Evolutionary conservation across 768 basidiomycete species (phyloP).

Genomic region (Kwoniella mangroviensis): DNA sequence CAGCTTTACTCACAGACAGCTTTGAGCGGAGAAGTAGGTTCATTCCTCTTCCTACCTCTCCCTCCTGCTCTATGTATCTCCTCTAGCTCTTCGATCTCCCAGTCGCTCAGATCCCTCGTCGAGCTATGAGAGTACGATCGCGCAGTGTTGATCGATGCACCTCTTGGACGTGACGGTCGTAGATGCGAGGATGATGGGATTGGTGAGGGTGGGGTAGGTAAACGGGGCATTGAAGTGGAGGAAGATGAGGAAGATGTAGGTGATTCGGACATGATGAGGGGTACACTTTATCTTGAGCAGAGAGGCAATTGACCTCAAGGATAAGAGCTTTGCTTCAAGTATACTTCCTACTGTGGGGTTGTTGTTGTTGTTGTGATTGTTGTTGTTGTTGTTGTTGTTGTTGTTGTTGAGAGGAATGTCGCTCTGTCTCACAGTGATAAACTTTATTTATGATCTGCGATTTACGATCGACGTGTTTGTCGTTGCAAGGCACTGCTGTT

Average conservation of each 20-base stretch:
- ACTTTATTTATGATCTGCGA: neutral
- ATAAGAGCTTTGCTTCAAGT: too few species aligned
- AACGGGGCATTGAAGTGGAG: conserved; percentile 1
- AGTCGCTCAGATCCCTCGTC: conserved; percentile 13
- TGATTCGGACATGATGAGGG: neutral
- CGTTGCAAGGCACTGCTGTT: neutral
- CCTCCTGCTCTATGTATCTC: conserved; percentile 9
- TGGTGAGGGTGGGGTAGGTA: conserved; percentile 7
- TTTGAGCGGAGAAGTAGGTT: conserved; percentile 45
- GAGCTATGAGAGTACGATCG: conserved; percentile 15
- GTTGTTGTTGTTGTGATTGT: too few species aligned
- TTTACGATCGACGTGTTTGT: conserved; percentile 5
- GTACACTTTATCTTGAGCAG: neutral
- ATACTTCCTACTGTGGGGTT: too few species aligned
- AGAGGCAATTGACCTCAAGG: too few species aligned
- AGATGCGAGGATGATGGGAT: neutral
- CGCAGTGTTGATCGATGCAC: neutral
- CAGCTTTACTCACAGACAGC: conserved; percentile 43
- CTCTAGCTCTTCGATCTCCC: conserved; percentile 19
- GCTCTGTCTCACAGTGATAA: neutral
- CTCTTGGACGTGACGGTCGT: conserved; percentile 5
- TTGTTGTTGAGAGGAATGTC: conserved; percentile 5
- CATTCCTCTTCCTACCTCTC: conserved; percentile 40
- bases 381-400: neutral
- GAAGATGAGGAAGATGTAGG: conserved; percentile 3